Evolutionary conservation across 2,329 filamentous ascomycete genomes (phyloP), one percentile per base, ranked within the genome.

Genomic region (Blastomyces parvus): DNA sequence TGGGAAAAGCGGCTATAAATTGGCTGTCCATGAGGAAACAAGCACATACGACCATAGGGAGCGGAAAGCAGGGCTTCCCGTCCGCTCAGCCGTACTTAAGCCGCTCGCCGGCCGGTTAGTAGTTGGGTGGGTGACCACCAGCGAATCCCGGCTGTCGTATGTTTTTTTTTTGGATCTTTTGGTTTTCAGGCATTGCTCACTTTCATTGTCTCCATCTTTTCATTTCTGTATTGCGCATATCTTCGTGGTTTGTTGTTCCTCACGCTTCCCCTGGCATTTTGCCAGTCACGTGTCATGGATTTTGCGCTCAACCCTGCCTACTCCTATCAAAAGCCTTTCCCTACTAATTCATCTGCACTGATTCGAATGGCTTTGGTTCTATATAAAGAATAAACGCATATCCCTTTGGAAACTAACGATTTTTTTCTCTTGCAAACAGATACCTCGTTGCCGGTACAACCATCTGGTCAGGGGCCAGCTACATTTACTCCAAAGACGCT

Each of bases 391-490:
- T n/a, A 36, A 36, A n/a, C 33, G 3, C 5, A 30, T 11, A 53
- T 17, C 50, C 33, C 1, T 1, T 2, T 30, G 7, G 22, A 27
- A 30, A 53, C 48, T 61, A 55, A 55, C 50, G 14, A 14, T 3
- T 17, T 17, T 9, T 46, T 14, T 58, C n/a, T 57, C 19, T 8
- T n/a, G 11, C n/a, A 3, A 50, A 30, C 68, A 93, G 90, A 72
- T 93, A 90, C 69, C 76, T 95, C 17, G 93, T 99, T 2, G 92
- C 91, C 0, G 84, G 82, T 0, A 99, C 94, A 3, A 99, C 94
- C 0, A 77, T 96, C 6, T 97, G 92, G 90, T 97, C 91, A 66
- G 94, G 94, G 8, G 81, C 92, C 17, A 96, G 92, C 74, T 99
- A 99, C 74, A 82, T 96, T 7, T 95, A 88, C 73, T 90, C 86